These are phyloP conservation scores for Monascus purpureus DNA, from an alignment of 495 filamentous ascomycete genomes.

Conservation along the genomic window DNA sequence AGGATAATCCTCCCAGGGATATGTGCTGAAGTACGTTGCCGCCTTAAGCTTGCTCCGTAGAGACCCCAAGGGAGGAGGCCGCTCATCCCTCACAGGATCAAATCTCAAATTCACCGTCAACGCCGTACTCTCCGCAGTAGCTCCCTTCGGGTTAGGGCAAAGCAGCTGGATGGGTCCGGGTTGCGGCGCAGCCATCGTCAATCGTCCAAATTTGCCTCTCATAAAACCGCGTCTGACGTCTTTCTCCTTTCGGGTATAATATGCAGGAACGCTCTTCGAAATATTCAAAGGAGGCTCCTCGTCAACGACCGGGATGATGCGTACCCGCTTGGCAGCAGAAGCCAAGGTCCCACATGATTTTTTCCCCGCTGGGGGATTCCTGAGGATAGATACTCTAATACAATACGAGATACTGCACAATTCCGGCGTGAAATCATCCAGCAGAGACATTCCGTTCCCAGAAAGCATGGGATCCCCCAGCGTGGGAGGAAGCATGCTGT, in stretches of 20 bases:
- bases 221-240: conserved; percentile 64
- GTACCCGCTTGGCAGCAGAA: conserved; percentile 46
- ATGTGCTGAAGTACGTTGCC: conserved; percentile 55
- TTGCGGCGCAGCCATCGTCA: conserved; percentile 61
- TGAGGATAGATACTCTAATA: conserved; percentile 45
- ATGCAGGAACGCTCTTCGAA: conserved; percentile 43
- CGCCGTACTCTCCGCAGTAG: conserved; percentile 37
- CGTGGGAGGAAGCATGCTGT: conserved; percentile 68
- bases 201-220: conserved; percentile 55
- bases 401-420: conserved; percentile 69
- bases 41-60: conserved; percentile 60
- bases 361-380: conserved; percentile 14
- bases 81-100: conserved; percentile 45
- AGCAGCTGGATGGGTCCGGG: conserved; percentile 53
- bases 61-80: conserved; percentile 53
- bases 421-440: conserved; percentile 73
- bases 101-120: conserved; percentile 61
- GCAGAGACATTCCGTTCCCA: conserved; percentile 30
- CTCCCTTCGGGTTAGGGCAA: conserved; percentile 24
- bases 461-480: conserved; percentile 54
- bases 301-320: conserved; percentile 56
- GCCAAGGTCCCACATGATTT: conserved; percentile 27
- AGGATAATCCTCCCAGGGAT: conserved; percentile 42
- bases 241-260: conserved; percentile 61
- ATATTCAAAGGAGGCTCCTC: conserved; percentile 69